A percentile compares a stretch with the other conserved stretches of the same genome.
These are phyloP conservation scores for Exophiala alcalophila DNA, from an alignment of 2,329 filamentous ascomycete genomes.

Conservation along the genomic window DNA sequence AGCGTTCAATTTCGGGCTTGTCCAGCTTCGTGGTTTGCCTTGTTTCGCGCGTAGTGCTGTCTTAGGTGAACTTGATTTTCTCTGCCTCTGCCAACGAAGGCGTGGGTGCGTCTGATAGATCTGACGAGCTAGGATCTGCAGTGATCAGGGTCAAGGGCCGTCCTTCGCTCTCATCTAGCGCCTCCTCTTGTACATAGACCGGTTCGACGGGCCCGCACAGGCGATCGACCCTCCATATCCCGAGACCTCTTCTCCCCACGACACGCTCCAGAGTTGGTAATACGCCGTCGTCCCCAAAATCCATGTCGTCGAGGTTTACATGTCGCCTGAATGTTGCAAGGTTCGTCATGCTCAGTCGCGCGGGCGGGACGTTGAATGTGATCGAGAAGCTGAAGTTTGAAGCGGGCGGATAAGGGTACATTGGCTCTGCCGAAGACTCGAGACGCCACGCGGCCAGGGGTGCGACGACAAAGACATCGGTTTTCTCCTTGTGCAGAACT, in stretches of 20 bases:
- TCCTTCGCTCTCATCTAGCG: too few species aligned
- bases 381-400: conserved; percentile 28
- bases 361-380: conserved; percentile 20
- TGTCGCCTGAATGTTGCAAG: conserved; percentile 47
- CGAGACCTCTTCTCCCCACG: conserved; percentile 48
- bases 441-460: conserved; percentile 41
- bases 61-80: too few species aligned
- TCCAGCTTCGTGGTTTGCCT: too few species aligned
- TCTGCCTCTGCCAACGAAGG: too few species aligned
- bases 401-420: conserved; percentile 16
- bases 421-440: neutral
- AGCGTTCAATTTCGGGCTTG: too few species aligned
- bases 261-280: conserved; percentile 45
- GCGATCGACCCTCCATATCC: conserved; percentile 47
- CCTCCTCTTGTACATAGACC: conserved; percentile 17
- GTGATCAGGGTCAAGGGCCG: too few species aligned
- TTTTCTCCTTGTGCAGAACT: conserved; percentile 21
- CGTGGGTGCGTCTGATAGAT: too few species aligned
- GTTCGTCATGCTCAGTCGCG: conserved; percentile 24
- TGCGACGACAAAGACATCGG: conserved; percentile 44
- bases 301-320: conserved; percentile 52
- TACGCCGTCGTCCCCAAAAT: conserved; percentile 50
- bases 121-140: too few species aligned
- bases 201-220: conserved; percentile 26
- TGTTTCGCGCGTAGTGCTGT: too few species aligned